Conservation (phyloP, 306 rosid genomes). For the Cajanus cajan region DNA sequence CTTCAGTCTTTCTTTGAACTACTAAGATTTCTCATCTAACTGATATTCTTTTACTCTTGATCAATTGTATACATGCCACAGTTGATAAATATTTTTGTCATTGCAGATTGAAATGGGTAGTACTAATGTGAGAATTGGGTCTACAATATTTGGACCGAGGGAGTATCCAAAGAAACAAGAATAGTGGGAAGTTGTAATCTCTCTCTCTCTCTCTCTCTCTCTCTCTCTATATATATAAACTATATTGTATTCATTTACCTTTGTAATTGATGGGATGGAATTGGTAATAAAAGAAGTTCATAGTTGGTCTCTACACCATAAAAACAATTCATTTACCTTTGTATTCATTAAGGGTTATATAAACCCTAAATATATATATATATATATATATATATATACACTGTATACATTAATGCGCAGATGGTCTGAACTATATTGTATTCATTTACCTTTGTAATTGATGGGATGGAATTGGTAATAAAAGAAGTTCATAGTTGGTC, state of each 20-base stretch:
- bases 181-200: conserved; percentile 14
- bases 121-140: conserved; percentile 88
- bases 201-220: neutral
- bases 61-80: conserved; percentile 7
- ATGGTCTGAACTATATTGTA: conserved; percentile 22
- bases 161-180: conserved; percentile 71
- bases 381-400: neutral
- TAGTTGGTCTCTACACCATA: neutral
- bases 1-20: neutral
- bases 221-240: neutral
- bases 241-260: conserved; percentile 21
- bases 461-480: neutral
- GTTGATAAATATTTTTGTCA: neutral
- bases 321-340: too few species aligned
- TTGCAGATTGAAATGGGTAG: conserved; percentile 94
- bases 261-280: conserved; percentile 16
- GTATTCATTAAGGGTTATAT: too few species aligned
- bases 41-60: neutral
- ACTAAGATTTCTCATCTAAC: neutral
- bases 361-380: too few species aligned
- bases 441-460: conserved; percentile 20
- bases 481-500: neutral
- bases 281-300: neutral
- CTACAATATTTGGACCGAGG: conserved; percentile 93
- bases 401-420: neutral